Base-by-base conservation (phyloP, 2,329 filamentous ascomycete genomes). In the Fusarium pininemorale region DNA sequence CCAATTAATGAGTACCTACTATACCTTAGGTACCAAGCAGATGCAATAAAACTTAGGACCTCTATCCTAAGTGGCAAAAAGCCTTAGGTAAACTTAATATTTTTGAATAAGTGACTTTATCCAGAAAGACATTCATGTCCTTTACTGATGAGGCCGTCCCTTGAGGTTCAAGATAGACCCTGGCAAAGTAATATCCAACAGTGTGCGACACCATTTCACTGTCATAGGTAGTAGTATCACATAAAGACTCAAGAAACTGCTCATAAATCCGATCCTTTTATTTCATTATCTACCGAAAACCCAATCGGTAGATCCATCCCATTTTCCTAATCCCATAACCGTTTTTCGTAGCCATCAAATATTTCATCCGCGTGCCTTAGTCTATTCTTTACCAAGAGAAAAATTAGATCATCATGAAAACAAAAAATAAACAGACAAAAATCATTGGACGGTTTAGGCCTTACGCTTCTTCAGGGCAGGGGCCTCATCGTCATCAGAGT, bases 381-480 rank as follows among this genome's bases (percentile, higher is more conserved):
- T 76, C 75, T 77, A 75, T 73, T 70, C 75, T 75, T 63, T 42
- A 39, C 54, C 59, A 62, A 72, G 67, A 76, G 38, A 65, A 72
- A 72, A 62, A 70, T 72, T 76, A 60, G 51, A 63, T 73, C 41
- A 41, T 60, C 62, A 63, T 50, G 20, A 38, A 8, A 65, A 42
- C 24, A 44, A 24, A 56, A 48, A 35, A 12, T 44, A 30, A 48
- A 30, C 8, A 42, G 18, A 35, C 15, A 16, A 35, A 35, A 26
- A 56, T 24, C 37, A 39, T 32, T 24, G 44, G 47, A 24, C 42
- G 35, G 24, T 64, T 69, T 80, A 85, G 62, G 81, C 80, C 81
- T 85, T 86, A 69, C 80, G 78, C 81, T 85, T 86, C 81, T 86
- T 85, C 69, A 76, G 77, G 55, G 83, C 79, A 53, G 81, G 81